A percentile compares a stretch with the other conserved stretches of the same genome.
Conservation (phyloP, 2,329 filamentous ascomycete genomes). For the Magnaporthiopsis rhizophila region DNA sequence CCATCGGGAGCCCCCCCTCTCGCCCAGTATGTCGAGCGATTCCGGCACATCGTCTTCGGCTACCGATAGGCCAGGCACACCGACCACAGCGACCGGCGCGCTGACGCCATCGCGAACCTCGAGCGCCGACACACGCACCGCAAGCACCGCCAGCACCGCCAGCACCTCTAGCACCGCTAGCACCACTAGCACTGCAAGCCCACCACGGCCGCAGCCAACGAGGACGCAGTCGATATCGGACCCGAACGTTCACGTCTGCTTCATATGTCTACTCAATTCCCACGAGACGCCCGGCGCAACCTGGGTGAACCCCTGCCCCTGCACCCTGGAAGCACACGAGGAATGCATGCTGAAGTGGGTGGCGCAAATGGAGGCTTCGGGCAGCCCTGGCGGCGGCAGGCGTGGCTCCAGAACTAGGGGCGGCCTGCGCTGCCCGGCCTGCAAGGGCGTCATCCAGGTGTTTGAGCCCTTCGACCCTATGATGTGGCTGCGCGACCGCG, state of each 20-base stretch:
- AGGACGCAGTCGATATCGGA: slow-evolving; percentile 7
- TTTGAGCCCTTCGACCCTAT: slow-evolving; percentile 66
- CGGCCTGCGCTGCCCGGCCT: slow-evolving; percentile 78
- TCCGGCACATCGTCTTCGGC: background rate
- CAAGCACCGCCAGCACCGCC: background rate
- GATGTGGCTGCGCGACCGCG: slow-evolving; percentile 54
- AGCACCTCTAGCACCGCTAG: background rate
- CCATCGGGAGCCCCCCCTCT: background rate
- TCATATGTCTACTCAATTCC: slow-evolving; percentile 55
- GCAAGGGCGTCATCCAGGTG: slow-evolving; percentile 73
- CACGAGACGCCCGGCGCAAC: slow-evolving; percentile 36
- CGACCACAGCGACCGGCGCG: background rate
- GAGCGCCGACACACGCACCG: background rate
- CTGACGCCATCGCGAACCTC: background rate
- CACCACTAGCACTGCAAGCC: background rate
- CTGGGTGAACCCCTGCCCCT: slow-evolving; percentile 88
- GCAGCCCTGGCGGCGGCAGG: slow-evolving; percentile 42
- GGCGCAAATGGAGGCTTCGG: slow-evolving; percentile 70
- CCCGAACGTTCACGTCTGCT: slow-evolving; percentile 39
- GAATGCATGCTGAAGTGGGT: slow-evolving; percentile 87
- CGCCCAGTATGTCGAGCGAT: background rate
- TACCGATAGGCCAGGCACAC: background rate
- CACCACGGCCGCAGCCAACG: background rate
- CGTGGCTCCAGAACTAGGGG: slow-evolving; percentile 75
- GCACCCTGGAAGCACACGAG: slow-evolving; percentile 85